Base-by-base conservation (phyloP, 352 stramenopile genomes). In the Pythium plurisporium region DNA sequence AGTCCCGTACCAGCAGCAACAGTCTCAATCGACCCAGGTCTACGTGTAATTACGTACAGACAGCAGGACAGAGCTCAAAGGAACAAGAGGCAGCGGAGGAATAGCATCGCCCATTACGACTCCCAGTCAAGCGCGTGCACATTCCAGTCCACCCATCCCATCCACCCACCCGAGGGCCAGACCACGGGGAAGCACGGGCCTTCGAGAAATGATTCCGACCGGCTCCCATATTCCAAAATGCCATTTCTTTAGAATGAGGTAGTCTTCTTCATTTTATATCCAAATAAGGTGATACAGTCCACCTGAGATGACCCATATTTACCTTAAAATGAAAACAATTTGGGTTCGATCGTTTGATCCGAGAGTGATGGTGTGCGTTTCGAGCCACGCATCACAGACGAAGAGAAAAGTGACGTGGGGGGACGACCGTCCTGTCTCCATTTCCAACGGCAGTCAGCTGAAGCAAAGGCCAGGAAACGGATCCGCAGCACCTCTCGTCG, bases 281-380 rank as follows among this genome's bases (percentile, higher is more conserved):
- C n/a, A n/a, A n/a, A n/a, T n/a, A n/a, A n/a, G n/a, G n/a, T n/a
- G n/a, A n/a, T n/a, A n/a, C n/a, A n/a, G n/a, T n/a, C n/a, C n/a
- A n/a, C n/a, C n/a, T n/a, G n/a, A n/a, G n/a, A n/a, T n/a, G n/a
- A n/a, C n/a, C n/a, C n/a, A n/a, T n/a, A n/a, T 33, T 62, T 45
- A 26, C 23, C 38, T 44, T 46, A 22, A 6, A 7, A 7, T n/a
- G 45, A 55, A 31, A 62, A 55, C 25, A 49, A 33, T 36, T 34
- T 62, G 34, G 22, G 12, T 20, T 22, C 15, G 5, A 17, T 23
- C 5, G 33, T 20, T 27, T 59, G 27, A 44, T 45, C n/a, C 23
- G 26, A 25, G 52, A 59, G 37, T 59, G 52, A 52, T 59, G 41
- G 52, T 52, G 36, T 36, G 40, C 34, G 52, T 52, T 36, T 49